Percentiles rank a stretch among this genome's conserved stretches.
Evolutionary conservation across 805 yeast species (phyloP).

Genomic region (Kodamaea lidongshanica): DNA sequence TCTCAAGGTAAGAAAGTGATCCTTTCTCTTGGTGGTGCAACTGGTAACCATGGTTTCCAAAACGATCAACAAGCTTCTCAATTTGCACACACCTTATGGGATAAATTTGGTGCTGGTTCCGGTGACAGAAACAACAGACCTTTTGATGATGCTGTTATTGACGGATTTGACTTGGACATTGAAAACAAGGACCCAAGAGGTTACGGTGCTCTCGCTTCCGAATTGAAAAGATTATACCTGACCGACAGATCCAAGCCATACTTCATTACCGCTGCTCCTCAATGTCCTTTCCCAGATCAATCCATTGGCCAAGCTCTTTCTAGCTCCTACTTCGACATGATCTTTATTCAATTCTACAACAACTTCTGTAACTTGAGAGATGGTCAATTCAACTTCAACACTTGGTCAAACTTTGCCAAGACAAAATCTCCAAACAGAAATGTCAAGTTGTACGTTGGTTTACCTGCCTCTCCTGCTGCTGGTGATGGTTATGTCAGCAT

Average conservation of each 20-base stretch:
- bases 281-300: slow-evolving; percentile 35
- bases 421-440: slow-evolving; percentile 28
- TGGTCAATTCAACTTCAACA: slow-evolving; percentile 27
- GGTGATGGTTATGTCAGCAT: slow-evolving; percentile 28
- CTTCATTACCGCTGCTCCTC: slow-evolving; percentile 34
- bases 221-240: slow-evolving; percentile 19
- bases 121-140: slow-evolving; percentile 3
- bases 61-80: slow-evolving; percentile 48
- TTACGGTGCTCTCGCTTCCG: slow-evolving; percentile 11
- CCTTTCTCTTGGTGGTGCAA: slow-evolving; percentile 42
- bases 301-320: slow-evolving; percentile 29
- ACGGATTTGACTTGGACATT: slow-evolving; percentile 29
- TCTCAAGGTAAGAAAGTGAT: slow-evolving; percentile 48
- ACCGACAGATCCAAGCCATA: slow-evolving; percentile 26
- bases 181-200: slow-evolving; percentile 27
- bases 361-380: slow-evolving; percentile 28
- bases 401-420: slow-evolving; percentile 28
- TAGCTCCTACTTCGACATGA: slow-evolving; percentile 24
- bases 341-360: slow-evolving; percentile 36
- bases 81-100: slow-evolving; percentile 43
- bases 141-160: slow-evolving; percentile 11
- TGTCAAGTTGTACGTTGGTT: slow-evolving; percentile 28
- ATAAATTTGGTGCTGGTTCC: slow-evolving; percentile 29
- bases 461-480: slow-evolving; percentile 25
- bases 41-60: slow-evolving; percentile 33